Evolutionary conservation across 805 yeast genomes (phyloP), one percentile per base, ranked within the genome.

Genomic region (Saccharomycopsis guyanensis): DNA sequence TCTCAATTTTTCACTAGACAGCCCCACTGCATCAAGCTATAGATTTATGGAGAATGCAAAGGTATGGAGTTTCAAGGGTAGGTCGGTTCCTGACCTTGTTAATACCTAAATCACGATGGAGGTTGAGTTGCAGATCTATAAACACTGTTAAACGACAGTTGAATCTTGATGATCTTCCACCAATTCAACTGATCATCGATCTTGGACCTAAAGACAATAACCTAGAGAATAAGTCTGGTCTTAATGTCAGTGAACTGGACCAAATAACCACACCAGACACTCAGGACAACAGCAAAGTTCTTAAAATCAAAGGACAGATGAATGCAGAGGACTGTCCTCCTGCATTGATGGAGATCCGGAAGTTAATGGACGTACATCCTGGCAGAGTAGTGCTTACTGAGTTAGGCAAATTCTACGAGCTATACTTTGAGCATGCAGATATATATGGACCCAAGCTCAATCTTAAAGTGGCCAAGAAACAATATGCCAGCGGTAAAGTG

Each of bases 401-500:
- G 56, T 89, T 88, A 32, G 97, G 96, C 1, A 76, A 88, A 19
- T 86, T 86, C 61, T 86, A 84, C 56, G 96, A 86, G 64, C 65
- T 91, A 3, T 93, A 93, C 59, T 87, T 85, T 57, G 89, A 89
- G 44, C 95, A 88, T 51, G 97, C 97, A 1, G 76, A 78, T 7
- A 71, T 70, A 38, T 79, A 72, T 58, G 95, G 86, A 0, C 80
- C 84, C 1, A 62, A 75, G 44, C 63, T 93, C 45, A 88, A 88
- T 24, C 61, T 91, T 24, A 80, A 85, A 40, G 70, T 88, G 2
- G 83, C 95, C 0, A 67, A 66, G 32, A 72, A 75, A 55, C 66
- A 66, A 45, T 71, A 76, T 34, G 65, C 65, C 18, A 62, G 60
- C 18, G 61, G 69, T 29, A 62, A 57, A 16, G 72, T 83, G 0